Base-by-base conservation (phyloP, 495 filamentous ascomycete species). In the Aspergillus leporis region DNA sequence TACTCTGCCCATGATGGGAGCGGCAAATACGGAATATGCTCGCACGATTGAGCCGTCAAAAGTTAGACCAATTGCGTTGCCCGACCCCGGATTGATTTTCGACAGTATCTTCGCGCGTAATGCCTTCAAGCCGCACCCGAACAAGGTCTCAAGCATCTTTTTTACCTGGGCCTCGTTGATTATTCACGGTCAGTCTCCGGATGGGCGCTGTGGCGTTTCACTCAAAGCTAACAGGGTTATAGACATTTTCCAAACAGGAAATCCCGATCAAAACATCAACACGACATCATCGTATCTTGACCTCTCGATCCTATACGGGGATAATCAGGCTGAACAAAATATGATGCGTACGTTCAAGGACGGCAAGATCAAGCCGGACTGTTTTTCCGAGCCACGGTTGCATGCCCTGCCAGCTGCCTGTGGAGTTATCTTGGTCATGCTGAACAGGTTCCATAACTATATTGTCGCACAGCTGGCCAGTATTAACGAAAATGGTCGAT, bases 401-500 rank as follows among this genome's bases (percentile, higher is more conserved):
- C 74, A 81, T 53, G 79, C 80, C 18, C 81, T 84, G 55, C 83
- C 83, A 31, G 75, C 83, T 23, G 82, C 81, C 31, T 83, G 80
- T 49, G 75, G 78, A 59, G 83, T 85, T 22, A 52, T 86, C 31
- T 71, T 86, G 53, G 81, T 86, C 47, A 81, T 83, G 81, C 69
- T 83, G 51, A 82, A 81, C 66, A 70, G 80, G 55, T 92, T 92
- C 73, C 91, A 95, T 73, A 95, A 95, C 72, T 79, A 92, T 64
- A 83, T 90, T 22, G 88, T 86, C 36, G 83, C 86, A 47, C 81
- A 90, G 58, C 79, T 92, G 5, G 81, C 81, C 5, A 70, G 70
- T 21, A 87, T 92, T 64, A 92, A 92, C 57, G 88, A 92, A 64
- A 83, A 84, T 53, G 83, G 83, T 12, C 81, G 87, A 43, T 93